A percentile compares a stretch with the other conserved stretches of the same genome.
These are phyloP conservation scores for Wakefieldia striispora DNA, from an alignment of 768 basidiomycete genomes.

Conservation along the genomic window DNA sequence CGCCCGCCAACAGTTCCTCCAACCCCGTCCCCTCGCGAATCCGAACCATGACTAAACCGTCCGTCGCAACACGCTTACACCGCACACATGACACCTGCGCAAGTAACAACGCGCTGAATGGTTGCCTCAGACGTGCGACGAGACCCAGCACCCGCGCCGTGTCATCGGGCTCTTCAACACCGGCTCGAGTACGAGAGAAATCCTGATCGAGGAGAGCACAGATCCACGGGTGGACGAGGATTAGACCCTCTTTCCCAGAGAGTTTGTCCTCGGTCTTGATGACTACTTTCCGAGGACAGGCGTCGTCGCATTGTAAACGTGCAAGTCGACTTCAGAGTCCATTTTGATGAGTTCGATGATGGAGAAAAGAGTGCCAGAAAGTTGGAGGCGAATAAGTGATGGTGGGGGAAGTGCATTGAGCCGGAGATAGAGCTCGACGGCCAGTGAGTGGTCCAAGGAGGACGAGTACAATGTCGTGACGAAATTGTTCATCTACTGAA, in stretches of 20 bases:
- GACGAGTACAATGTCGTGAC: background rate
- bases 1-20: background rate
- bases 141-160: background rate
- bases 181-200: background rate
- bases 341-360: background rate
- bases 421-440: background rate
- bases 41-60: background rate
- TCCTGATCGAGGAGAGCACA: background rate
- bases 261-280: slow-evolving; percentile 1
- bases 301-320: background rate
- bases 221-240: slow-evolving; percentile 7
- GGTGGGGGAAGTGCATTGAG: background rate
- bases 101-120: background rate
- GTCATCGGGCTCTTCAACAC: no score
- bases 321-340: no score
- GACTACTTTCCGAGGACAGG: background rate
- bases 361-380: slow-evolving; percentile 1
- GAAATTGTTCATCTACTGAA: background rate
- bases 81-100: background rate
- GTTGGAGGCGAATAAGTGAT: background rate
- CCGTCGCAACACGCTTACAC: slow-evolving; percentile 1
- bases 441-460: background rate
- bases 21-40: background rate
- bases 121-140: background rate
- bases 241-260: background rate